Base-by-base conservation (phyloP, 345 rosid genomes). In the Eucalyptus coolabah region DNA sequence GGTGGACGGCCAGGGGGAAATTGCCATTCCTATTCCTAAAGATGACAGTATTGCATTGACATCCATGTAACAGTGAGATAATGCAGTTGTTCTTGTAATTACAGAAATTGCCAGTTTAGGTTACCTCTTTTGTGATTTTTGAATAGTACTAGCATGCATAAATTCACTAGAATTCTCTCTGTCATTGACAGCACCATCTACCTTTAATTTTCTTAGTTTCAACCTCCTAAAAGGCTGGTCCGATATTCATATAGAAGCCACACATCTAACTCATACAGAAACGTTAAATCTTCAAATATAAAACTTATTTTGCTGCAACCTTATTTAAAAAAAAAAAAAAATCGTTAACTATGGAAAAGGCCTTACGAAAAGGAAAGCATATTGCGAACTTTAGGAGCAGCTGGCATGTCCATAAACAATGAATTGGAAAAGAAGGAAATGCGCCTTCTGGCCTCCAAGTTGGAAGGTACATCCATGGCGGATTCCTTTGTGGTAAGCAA, bases 281-380 rank as follows among this genome's bases (percentile, higher is more conserved):
- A 51, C 32, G 15, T 88, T 45, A 77, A 77, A 6, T 77, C 83
- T 37, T 37, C 24, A 9, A 34, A n/a, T 77, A 34, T 6, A 37
- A 37, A 10, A 44, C 28, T 77, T 21, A 6, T 77, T 21, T 34
- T 2, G 2, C 45, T 59, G 82, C 12, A 21, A n/a, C 26, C 19
- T 85, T 24, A 14, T n/a, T n/a, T 12, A n/a, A 32, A 85, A 47
- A 28, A 47, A 42, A 44, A 83, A 45, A 34, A 37, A 18, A 28
- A 47, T 15, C 9, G 4, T 45, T 49, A 86, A 87, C 87, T 90
- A 49, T 87, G 67, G 34, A 19, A 56, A 88, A 89, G 91, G 89
- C 60, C 99, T 95, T 96, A 98, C 99, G 99, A 97, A 94, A 98
- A 98, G 60, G 99, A 95, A 93, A 98, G 97, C 99, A 98, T 97